A percentile compares a stretch with the other conserved stretches of the same genome.
Evolutionary conservation across 1,284 basidiomycete genomes (phyloP).

Genomic region (Dichomitus squalens): DNA sequence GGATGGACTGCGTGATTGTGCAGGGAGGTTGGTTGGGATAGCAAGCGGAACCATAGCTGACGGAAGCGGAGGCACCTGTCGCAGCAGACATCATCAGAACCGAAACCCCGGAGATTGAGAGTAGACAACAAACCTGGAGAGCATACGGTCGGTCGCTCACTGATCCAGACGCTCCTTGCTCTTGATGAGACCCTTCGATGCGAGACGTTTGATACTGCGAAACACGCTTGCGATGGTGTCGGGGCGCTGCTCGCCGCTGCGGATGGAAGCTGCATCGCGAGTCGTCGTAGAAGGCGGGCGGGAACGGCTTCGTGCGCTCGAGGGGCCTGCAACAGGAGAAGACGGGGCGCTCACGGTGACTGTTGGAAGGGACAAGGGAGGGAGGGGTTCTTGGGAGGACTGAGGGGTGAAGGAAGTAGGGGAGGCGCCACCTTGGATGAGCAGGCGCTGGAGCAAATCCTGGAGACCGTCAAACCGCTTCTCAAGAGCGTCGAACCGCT

Average conservation of each 20-base stretch:
- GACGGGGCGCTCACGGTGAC: background rate
- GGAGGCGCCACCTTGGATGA: background rate
- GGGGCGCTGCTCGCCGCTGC: too few relatives aligned
- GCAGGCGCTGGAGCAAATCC: background rate
- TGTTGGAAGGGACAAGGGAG: background rate
- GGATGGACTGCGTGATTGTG: too few relatives aligned
- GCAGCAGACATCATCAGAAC: background rate
- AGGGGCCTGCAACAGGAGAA: background rate
- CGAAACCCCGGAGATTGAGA: too few relatives aligned
- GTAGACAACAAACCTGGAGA: background rate
- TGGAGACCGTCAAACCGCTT: background rate
- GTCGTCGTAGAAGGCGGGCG: background rate
- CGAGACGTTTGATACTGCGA: background rate
- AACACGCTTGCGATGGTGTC: background rate
- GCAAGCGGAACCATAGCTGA: too few relatives aligned
- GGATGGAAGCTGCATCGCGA: background rate
- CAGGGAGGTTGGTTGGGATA: too few relatives aligned
- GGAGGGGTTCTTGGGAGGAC: background rate
- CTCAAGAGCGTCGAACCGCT: background rate
- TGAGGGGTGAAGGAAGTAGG: background rate
- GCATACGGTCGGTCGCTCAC: background rate
- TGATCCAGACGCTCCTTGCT: background rate
- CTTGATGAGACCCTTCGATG: background rate
- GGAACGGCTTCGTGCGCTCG: background rate
- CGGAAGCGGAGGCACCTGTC: background rate